Evolutionary conservation across 2,329 filamentous ascomycete species (phyloP).

Genomic region (Colletotrichum sp.): DNA sequence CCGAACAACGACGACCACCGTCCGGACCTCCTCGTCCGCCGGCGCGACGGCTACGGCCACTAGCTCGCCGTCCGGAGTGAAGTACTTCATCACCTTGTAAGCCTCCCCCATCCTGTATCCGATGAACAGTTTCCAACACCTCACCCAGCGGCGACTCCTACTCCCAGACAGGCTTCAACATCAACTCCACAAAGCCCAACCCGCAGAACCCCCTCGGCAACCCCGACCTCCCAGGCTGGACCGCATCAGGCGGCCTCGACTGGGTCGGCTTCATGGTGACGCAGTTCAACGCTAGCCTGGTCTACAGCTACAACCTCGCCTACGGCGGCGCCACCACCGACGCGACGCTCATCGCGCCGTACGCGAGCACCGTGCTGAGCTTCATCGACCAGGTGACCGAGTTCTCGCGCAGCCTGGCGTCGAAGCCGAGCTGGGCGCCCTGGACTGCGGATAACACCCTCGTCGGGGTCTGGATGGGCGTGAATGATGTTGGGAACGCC

Average conservation of each 20-base stretch:
- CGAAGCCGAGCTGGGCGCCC: conserved; percentile 34
- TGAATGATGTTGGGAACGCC: conserved; percentile 60
- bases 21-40: neutral
- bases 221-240: conserved; percentile 56
- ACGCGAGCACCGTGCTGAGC: conserved; percentile 50
- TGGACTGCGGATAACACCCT: conserved; percentile 50
- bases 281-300: conserved; percentile 43
- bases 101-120: neutral
- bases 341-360: conserved; percentile 53
- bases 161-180: conserved; percentile 62
- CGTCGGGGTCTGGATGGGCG: conserved; percentile 59
- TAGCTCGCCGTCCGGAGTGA: conserved; percentile 8
- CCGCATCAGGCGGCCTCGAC: conserved; percentile 51
- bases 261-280: conserved; percentile 52
- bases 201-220: conserved; percentile 64
- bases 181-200: conserved; percentile 53
- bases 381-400: conserved; percentile 57
- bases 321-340: conserved; percentile 57
- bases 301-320: conserved; percentile 56
- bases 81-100: conserved; percentile 49
- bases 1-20: neutral
- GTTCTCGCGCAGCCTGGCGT: conserved; percentile 36
- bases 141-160: conserved; percentile 62
- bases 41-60: neutral
- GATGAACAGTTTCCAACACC: neutral